A percentile compares a stretch with the other conserved stretches of the same genome.
Evolutionary conservation across 176 grass and related monocot genomes (phyloP).

Genomic region (Stipa capillata): DNA sequence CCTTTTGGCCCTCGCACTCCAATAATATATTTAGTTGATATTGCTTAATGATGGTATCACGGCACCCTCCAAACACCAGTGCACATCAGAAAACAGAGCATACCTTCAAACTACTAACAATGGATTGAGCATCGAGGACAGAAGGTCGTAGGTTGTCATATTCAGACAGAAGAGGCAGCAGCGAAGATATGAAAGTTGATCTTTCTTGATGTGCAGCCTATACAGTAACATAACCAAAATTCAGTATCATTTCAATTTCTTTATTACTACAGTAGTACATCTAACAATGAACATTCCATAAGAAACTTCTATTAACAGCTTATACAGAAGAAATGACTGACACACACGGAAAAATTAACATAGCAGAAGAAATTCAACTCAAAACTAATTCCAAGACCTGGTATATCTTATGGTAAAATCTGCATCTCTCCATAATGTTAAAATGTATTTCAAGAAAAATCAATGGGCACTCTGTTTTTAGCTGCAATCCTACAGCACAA

Average conservation of each 20-base stretch:
- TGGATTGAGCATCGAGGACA: slow-evolving; percentile 60
- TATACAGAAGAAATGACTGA: background rate
- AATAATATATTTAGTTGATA: background rate
- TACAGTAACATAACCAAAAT: slow-evolving; percentile 20
- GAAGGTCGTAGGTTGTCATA: slow-evolving; percentile 54
- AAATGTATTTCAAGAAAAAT: slow-evolving; percentile 5
- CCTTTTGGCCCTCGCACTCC: background rate
- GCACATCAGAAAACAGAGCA: slow-evolving; percentile 5
- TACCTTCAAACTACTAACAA: slow-evolving; percentile 61
- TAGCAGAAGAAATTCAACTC: background rate
- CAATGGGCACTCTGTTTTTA: background rate
- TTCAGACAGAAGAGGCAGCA: slow-evolving; percentile 77
- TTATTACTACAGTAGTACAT: background rate
- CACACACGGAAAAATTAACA: background rate
- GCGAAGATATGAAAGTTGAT: slow-evolving; percentile 66
- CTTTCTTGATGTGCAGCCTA: slow-evolving; percentile 80
- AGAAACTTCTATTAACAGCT: background rate
- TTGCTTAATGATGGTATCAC: background rate
- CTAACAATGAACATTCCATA: background rate
- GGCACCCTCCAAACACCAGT: background rate
- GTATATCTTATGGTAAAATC: background rate
- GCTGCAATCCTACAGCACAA: background rate
- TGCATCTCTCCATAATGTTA: no score
- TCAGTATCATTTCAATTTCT: background rate
- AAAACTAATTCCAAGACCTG: background rate